These are phyloP conservation scores for Exophiala sp. DNA, from an alignment of 2,329 filamentous ascomycete genomes.

Conservation along the genomic window DNA sequence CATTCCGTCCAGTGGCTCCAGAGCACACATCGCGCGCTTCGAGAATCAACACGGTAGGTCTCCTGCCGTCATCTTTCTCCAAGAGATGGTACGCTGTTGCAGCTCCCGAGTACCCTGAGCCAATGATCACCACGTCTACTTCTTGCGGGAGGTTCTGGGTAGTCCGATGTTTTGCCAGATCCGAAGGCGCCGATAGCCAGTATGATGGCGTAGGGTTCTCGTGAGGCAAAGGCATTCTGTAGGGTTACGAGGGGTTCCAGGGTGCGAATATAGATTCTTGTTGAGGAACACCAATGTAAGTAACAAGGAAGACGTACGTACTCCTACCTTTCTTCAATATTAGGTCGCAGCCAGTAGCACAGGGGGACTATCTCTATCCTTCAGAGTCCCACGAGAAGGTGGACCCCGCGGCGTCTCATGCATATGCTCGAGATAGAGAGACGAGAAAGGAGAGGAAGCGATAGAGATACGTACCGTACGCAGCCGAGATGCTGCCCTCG, in stretches of 20 bases:
- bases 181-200: slow-evolving; percentile 19
- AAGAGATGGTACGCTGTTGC: slow-evolving; percentile 42
- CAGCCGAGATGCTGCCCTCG: too few relatives aligned
- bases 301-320: not conserved
- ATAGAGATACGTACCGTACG: too few relatives aligned
- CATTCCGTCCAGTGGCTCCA: slow-evolving; percentile 44
- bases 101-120: slow-evolving; percentile 45
- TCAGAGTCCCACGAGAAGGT: too few relatives aligned
- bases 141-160: slow-evolving; percentile 33
- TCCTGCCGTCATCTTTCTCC: slow-evolving; percentile 22
- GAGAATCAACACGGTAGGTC: slow-evolving; percentile 36
- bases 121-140: slow-evolving; percentile 45
- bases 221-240: slow-evolving; percentile 14
- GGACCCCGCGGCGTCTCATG: too few relatives aligned
- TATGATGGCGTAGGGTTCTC: slow-evolving; percentile 17
- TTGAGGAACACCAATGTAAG: not conserved
- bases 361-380: too few relatives aligned
- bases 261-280: not conserved
- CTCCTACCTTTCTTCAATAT: too few relatives aligned
- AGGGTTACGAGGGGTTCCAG: not conserved
- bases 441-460: too few relatives aligned
- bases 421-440: too few relatives aligned
- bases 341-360: too few relatives aligned
- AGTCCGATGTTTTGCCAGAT: slow-evolving; percentile 16
- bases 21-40: slow-evolving; percentile 40